Percentiles rank a stretch among this genome's conserved stretches.
Conservation (phyloP, 2,329 filamentous ascomycete species). For the Aulographum hederae region DNA sequence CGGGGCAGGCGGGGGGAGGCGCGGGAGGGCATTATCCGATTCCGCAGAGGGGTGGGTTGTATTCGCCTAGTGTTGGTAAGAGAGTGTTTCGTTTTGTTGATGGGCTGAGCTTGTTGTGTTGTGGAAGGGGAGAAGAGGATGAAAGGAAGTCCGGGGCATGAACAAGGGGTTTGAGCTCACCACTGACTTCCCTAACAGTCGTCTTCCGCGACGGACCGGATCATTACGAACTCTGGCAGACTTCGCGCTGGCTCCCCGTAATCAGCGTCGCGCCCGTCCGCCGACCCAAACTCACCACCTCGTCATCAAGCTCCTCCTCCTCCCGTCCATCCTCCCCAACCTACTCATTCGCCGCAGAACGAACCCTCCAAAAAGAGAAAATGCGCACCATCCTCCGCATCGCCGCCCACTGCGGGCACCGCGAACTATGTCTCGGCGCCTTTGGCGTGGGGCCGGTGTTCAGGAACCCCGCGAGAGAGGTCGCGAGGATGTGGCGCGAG, state of each 20-base stretch:
- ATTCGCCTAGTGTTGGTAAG: conserved; percentile 48
- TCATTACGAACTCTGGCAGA: conserved; percentile 35
- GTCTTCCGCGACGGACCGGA: conserved; percentile 53
- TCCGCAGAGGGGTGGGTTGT: conserved; percentile 48
- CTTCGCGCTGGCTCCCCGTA: conserved; percentile 39
- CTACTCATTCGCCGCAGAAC: conserved; percentile 56
- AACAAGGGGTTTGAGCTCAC: no score
- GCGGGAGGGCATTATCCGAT: conserved; percentile 53
- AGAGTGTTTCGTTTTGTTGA: background rate
- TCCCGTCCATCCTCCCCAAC: no score
- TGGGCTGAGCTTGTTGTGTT: conserved; percentile 5
- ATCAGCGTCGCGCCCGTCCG: conserved; percentile 55
- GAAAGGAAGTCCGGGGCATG: no score
- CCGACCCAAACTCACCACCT: conserved; percentile 53
- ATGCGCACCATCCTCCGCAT: conserved; percentile 54
- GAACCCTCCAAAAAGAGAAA: conserved; percentile 54
- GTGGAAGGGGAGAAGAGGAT: no score
- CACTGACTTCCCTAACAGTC: conserved; percentile 26
- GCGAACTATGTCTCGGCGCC: conserved; percentile 22
- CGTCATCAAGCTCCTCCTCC: no score
- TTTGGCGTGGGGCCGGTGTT: conserved; percentile 27
- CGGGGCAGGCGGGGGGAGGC: conserved; percentile 35
- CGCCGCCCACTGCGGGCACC: conserved; percentile 28
- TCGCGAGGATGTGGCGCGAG: conserved; percentile 25
- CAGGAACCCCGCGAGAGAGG: conserved; percentile 23